Base-by-base conservation (phyloP, 2,329 filamentous ascomycete genomes). In the Fusarium sp. region DNA sequence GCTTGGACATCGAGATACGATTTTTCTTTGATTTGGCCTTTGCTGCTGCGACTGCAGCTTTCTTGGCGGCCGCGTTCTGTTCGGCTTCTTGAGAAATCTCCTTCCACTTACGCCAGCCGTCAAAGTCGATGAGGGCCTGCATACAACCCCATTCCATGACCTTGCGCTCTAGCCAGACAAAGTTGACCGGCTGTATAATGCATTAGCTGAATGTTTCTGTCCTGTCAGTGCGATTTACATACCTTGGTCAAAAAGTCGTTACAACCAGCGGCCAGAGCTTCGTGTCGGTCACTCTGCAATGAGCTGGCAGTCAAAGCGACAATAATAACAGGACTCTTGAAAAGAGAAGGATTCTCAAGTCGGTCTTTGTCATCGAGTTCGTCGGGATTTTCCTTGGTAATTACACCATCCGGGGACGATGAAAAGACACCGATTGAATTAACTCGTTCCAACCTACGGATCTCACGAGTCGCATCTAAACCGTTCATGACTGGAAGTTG, bases 141-240 rank as follows among this genome's bases (percentile, higher is more conserved):
- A 99, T 99, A 84, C 96, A 98, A 61, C 96, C 96, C 96, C 96
- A 99, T 85, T 99, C 96, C 83, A 97, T 98, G 75, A 98, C 95
- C 81, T 99, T 99, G 63, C 95, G 90, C 80, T 98, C 94, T 30
- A 99, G 89, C 95, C 95, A 99, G 65, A 97, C 92, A 78, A 98
- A 98, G 80, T 97, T 97, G 74, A 99, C 95, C 23, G 96, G 96
- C 93, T 97, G 78, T 45, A 50, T 14, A 35, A 6, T 42, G 17
- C 13, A 49, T 78, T 59, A 77, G 71, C 32, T 14, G 37, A 35
- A 23, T 41, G 41, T 41, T 5, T 17, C 10, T 30, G 13, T 26
- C 3, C 18, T 17, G 13, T 12, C 42, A 44, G 6, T 14, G 11
- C 12, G 10, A 15, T 32, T 30, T 38, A 73, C 87, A 73, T 85